Percentiles rank a stretch among this genome's conserved stretches.
Conservation (phyloP, 2,329 filamentous ascomycete species). For the Nemania abortiva region DNA sequence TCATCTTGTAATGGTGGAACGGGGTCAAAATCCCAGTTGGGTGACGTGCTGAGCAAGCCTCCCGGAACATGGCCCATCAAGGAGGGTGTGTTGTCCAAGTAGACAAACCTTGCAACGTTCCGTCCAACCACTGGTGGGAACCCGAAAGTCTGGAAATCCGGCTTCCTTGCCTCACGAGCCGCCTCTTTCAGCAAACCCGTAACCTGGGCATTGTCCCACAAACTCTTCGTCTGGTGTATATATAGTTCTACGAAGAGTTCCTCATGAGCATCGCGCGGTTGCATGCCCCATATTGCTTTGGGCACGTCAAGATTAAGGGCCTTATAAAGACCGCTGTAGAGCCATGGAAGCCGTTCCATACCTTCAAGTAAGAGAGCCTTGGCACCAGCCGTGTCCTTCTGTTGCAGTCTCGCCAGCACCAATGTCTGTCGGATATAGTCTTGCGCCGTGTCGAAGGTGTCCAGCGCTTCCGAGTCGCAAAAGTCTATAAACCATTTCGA, state of each 20-base stretch:
- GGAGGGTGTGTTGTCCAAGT: slow-evolving; percentile 79
- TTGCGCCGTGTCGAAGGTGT: slow-evolving; percentile 52
- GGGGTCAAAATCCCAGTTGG: slow-evolving; percentile 84
- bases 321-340: slow-evolving; percentile 83
- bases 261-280: slow-evolving; percentile 73
- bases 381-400: slow-evolving; percentile 74
- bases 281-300: slow-evolving; percentile 83
- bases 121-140: slow-evolving; percentile 54
- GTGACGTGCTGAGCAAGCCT: slow-evolving; percentile 70
- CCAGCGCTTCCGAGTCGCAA: slow-evolving; percentile 62
- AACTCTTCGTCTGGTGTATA: slow-evolving; percentile 78
- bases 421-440: slow-evolving; percentile 81
- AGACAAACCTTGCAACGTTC: slow-evolving; percentile 78
- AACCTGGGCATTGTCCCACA: slow-evolving; percentile 86
- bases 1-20: slow-evolving; percentile 74
- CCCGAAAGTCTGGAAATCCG: slow-evolving; percentile 56
- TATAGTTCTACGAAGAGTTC: slow-evolving; percentile 82
- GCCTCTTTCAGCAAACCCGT: slow-evolving; percentile 76
- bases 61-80: slow-evolving; percentile 78
- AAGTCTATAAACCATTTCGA: slow-evolving; percentile 81
- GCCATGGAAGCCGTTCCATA: slow-evolving; percentile 83
- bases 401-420: slow-evolving; percentile 79
- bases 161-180: slow-evolving; percentile 66
- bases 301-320: slow-evolving; percentile 84
- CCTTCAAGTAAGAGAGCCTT: slow-evolving; percentile 73